Base-by-base conservation (phyloP, 2,329 filamentous ascomycete species). In the Epichloe uncinata region DNA sequence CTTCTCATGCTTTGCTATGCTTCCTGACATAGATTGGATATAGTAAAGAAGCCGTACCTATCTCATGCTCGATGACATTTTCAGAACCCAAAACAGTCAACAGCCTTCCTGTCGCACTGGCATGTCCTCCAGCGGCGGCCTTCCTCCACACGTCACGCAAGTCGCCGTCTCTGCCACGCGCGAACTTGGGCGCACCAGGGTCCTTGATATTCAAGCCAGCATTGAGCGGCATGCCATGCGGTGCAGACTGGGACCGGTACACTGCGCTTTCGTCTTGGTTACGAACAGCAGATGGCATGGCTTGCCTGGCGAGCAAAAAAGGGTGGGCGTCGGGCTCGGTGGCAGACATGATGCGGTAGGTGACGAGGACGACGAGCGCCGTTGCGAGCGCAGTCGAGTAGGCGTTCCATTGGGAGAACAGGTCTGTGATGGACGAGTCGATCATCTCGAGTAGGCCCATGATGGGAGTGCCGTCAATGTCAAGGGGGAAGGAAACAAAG, bases 261-360 rank as follows among this genome's bases (percentile, higher is more conserved):
- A 88, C 71, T 44, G 93, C 83, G 40, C 88, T 95, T 67, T 97
- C 86, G 57, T 87, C 85, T 51, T 85, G 79, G 58, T 91, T 82
- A 58, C 93, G 79, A 48, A 97, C 85, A 12, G 83, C 79, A 8
- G 87, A 85, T 47, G 85, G 77, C 55, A 82, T 75, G 3, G 88
- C 80, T 72, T 97, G 93, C 49, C 91, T 81, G 50, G 87, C 86
- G 30, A 98, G 82, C 45, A 97, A 78, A 95, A 95, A 82, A 35
- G 93, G 91, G 66, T 97, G 93, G 5, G 85, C 85, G 70, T 98
- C 93, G 5, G 93, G 86, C 48, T 96, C 91, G 53, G 80, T 78
- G 47, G 79, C 77, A 53, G 80, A 80, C 59, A 85, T 71, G 55
- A 94, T 69, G 42, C 82, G 78, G 66, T 87, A 89, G 51, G 82